Percentiles rank a stretch among this genome's conserved stretches.
Evolutionary conservation across 2,329 filamentous ascomycete species (phyloP).

Genomic region (Fusarium newnesense): DNA sequence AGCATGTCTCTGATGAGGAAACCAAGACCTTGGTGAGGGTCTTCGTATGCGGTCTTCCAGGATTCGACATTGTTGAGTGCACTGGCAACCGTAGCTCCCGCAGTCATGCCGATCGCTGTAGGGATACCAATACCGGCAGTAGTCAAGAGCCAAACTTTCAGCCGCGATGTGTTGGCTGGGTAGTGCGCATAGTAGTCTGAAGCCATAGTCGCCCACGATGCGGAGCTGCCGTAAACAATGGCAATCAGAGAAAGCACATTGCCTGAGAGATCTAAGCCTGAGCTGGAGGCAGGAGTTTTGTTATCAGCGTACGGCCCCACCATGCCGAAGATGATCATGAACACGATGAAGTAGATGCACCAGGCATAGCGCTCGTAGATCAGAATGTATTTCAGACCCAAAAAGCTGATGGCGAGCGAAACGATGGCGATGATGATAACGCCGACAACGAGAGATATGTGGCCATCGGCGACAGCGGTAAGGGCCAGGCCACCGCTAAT

Average conservation of each 20-base stretch:
- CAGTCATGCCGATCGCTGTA: slow-evolving; percentile 6
- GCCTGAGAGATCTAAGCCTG: not conserved
- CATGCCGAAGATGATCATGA: slow-evolving; percentile 12
- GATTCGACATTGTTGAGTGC: slow-evolving; percentile 4
- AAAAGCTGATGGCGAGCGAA: slow-evolving; percentile 11
- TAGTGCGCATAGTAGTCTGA: slow-evolving; percentile 15
- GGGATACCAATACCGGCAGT: slow-evolving; percentile 4
- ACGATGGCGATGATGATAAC: slow-evolving; percentile 6
- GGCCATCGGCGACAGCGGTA: not conserved
- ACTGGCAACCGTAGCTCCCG: slow-evolving; percentile 6
- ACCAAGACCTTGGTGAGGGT: not conserved
- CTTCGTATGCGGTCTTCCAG: not conserved
- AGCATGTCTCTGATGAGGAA: slow-evolving; percentile 11
- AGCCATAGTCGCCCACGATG: slow-evolving; percentile 10
- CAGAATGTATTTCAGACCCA: slow-evolving; percentile 9
- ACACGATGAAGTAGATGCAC: slow-evolving; percentile 4
- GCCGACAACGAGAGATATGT: slow-evolving; percentile 4
- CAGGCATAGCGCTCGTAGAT: slow-evolving; percentile 8
- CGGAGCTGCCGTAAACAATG: slow-evolving; percentile 3
- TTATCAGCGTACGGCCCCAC: slow-evolving; percentile 4
- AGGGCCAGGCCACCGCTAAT: slow-evolving; percentile 7
- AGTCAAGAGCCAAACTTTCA: slow-evolving; percentile 5
- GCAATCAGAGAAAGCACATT: slow-evolving; percentile 3
- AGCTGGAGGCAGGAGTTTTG: slow-evolving; percentile 4
- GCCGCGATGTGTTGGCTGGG: not conserved